Evolutionary conservation across 768 basidiomycete species (phyloP).

Genomic region (Calocybe gangraenosa): DNA sequence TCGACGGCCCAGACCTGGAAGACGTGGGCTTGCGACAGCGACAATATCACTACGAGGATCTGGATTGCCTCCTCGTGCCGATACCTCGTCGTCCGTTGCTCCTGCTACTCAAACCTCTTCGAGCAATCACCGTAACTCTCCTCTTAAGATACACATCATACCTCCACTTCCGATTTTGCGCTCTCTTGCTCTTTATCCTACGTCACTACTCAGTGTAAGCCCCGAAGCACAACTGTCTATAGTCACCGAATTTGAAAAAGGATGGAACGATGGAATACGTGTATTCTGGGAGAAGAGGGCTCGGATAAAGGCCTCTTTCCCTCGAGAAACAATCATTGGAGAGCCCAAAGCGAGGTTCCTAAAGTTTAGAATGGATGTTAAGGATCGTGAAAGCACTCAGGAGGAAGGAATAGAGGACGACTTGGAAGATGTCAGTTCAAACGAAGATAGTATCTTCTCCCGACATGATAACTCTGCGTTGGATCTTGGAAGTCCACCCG

Average conservation of each 20-base stretch:
- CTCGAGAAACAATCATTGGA: conserved; percentile 1
- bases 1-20: conserved; percentile 35
- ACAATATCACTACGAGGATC: conserved; percentile 54
- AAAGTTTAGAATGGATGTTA: conserved; percentile 16
- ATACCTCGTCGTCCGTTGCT: conserved; percentile 11
- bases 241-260: conserved; percentile 49
- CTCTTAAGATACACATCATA: conserved; percentile 47
- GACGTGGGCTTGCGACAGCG: conserved; percentile 61
- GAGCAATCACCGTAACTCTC: conserved; percentile 5
- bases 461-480: conserved; percentile 6
- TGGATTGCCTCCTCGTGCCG: conserved; percentile 4
- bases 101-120: conserved; percentile 2
- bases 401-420: conserved; percentile 33
- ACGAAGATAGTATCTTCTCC: conserved; percentile 27
- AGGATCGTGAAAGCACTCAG: conserved; percentile 15
- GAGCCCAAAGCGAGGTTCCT: conserved; percentile 4
- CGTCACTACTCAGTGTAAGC: conserved; percentile 23
- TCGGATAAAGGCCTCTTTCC: conserved; percentile 39
- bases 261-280: conserved; percentile 59
- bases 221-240: conserved; percentile 21
- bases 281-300: conserved; percentile 46
- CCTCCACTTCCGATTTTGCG: conserved; percentile 48
- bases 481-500: conserved; percentile 20
- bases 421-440: conserved; percentile 28
- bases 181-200: conserved; percentile 37